A percentile compares a stretch with the other conserved stretches of the same genome.
Evolutionary conservation across 495 filamentous ascomycete species (phyloP).

Genomic region (Pseudoneurospora amorphoporcata): DNA sequence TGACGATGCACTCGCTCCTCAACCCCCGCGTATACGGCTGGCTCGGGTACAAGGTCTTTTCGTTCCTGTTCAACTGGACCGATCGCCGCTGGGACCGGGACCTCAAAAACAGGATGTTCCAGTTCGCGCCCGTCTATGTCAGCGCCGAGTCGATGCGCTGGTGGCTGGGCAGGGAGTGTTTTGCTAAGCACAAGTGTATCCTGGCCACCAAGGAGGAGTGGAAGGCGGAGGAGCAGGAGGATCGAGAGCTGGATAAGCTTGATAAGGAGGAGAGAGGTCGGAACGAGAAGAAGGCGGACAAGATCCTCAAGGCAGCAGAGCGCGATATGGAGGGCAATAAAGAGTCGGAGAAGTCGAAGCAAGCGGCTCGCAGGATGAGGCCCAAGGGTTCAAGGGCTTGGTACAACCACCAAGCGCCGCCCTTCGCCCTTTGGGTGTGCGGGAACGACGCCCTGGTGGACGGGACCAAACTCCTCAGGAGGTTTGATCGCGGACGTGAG

Average conservation of each 20-base stretch:
- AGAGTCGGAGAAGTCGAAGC: constrained; percentile 2
- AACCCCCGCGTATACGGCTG: constrained; percentile 64
- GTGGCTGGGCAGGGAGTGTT: constrained; percentile 90
- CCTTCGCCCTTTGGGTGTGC: constrained; percentile 82
- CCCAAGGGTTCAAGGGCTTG: constrained; percentile 50
- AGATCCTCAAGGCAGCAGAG: constrained; percentile 5
- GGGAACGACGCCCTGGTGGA: constrained; percentile 80
- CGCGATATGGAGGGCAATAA: constrained; percentile 4
- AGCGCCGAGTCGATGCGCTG: constrained; percentile 86
- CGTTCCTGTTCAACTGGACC: constrained; percentile 83
- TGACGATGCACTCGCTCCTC: constrained; percentile 62
- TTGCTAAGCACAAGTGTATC: constrained; percentile 86
- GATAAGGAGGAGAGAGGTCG: constrained; percentile 3
- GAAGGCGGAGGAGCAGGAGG: constrained; percentile 52
- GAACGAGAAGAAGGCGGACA: constrained; percentile 1
- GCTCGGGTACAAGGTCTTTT: constrained; percentile 83
- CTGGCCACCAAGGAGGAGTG: constrained; percentile 64
- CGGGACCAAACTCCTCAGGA: constrained; percentile 57
- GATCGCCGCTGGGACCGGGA: constrained; percentile 79
- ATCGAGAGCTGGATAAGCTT: constrained; percentile 25
- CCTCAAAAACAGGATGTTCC: constrained; percentile 74
- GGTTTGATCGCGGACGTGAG: constrained; percentile 70
- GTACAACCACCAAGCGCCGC: constrained; percentile 72
- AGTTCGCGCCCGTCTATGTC: constrained; percentile 85
- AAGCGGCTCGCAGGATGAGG: constrained; percentile 12